These are phyloP conservation scores for Lophium mytilinum DNA, from an alignment of 495 filamentous ascomycete species.

Conservation along the genomic window DNA sequence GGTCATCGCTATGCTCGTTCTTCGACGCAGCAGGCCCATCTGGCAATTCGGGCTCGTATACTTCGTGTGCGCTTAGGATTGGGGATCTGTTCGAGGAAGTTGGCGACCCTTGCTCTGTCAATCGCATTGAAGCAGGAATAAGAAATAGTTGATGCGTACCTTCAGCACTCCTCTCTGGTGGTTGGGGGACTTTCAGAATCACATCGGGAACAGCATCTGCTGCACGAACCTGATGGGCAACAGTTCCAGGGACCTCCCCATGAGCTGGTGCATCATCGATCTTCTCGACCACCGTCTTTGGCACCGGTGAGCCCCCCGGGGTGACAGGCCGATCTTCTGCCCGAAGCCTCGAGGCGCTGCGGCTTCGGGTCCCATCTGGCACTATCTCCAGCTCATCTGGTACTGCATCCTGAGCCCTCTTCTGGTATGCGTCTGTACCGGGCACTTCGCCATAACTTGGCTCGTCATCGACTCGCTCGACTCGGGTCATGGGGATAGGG, in stretches of 20 bases:
- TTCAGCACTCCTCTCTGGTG: slow-evolving; percentile 39
- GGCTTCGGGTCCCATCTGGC: slow-evolving; percentile 46
- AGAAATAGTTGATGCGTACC: slow-evolving; percentile 39
- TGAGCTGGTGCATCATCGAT: slow-evolving; percentile 62
- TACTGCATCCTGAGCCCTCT: slow-evolving; percentile 52
- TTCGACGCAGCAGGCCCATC: slow-evolving; percentile 31
- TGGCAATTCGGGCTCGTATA: slow-evolving; percentile 3
- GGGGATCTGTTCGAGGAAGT: slow-evolving; percentile 34
- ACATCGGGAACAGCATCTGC: slow-evolving; percentile 80
- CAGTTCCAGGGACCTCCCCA: slow-evolving; percentile 82
- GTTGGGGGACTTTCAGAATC: slow-evolving; percentile 44
- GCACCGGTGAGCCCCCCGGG: slow-evolving; percentile 56
- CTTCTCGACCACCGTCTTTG: slow-evolving; percentile 77
- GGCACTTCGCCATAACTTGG: slow-evolving; percentile 55
- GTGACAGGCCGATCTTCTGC: slow-evolving; percentile 36
- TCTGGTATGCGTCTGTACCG: slow-evolving; percentile 51
- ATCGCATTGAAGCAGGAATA: slow-evolving; percentile 40
- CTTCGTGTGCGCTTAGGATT: slow-evolving; percentile 4
- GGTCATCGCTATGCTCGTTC: slow-evolving; percentile 36
- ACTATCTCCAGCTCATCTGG: slow-evolving; percentile 58
- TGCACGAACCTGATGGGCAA: slow-evolving; percentile 63
- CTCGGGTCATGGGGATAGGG: slow-evolving; percentile 53
- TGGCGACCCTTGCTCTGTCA: slow-evolving; percentile 52
- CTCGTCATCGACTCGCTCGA: slow-evolving; percentile 49
- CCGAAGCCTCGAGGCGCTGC: slow-evolving; percentile 37